These are phyloP conservation scores for Polytrichum commune DNA, from an alignment of 225 moss, liverwort and hornwort species.

Conservation along the genomic window DNA sequence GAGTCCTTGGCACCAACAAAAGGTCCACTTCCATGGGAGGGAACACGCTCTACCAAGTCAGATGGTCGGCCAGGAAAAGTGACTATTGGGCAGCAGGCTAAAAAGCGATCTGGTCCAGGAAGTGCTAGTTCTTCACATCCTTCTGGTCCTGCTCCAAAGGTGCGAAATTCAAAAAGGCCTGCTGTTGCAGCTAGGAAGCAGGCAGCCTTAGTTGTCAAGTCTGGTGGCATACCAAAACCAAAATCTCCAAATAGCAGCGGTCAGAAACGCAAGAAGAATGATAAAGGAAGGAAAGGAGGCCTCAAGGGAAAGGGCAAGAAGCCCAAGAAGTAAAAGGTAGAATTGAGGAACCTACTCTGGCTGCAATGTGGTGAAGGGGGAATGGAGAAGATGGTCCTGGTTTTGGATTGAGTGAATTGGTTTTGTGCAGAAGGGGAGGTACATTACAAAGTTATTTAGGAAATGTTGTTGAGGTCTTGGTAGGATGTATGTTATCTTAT, in stretches of 20 bases:
- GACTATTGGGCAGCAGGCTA: slow-evolving; percentile 24
- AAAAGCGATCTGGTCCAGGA: slow-evolving; percentile 23
- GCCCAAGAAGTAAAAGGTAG: slow-evolving; percentile 22
- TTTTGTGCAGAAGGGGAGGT: background rate
- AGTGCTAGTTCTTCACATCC: slow-evolving; percentile 29
- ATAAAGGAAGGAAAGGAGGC: slow-evolving; percentile 45
- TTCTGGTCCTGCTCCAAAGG: slow-evolving; percentile 38
- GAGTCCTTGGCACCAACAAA: slow-evolving; percentile 20
- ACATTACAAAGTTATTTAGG: no score
- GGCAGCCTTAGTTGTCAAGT: slow-evolving; percentile 41
- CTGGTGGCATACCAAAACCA: slow-evolving; percentile 38
- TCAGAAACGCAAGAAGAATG: slow-evolving; percentile 48
- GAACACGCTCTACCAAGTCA: slow-evolving; percentile 63
- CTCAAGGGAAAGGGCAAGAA: slow-evolving; percentile 35
- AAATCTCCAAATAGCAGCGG: slow-evolving; percentile 33
- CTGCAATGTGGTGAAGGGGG: slow-evolving; percentile 46
- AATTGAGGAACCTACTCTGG: slow-evolving; percentile 42
- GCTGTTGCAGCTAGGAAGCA: slow-evolving; percentile 86
- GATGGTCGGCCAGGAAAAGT: slow-evolving; percentile 73
- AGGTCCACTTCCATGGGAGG: slow-evolving; percentile 77
- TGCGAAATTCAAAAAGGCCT: slow-evolving; percentile 59
- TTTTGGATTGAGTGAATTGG: slow-evolving; percentile 45
- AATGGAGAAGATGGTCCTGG: slow-evolving; percentile 71
- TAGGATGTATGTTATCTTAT: no score
- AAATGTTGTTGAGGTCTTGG: no score